A percentile compares a stretch with the other conserved stretches of the same genome.
Conservation (phyloP, 768 basidiomycete species). For the Mycena belliarum region DNA sequence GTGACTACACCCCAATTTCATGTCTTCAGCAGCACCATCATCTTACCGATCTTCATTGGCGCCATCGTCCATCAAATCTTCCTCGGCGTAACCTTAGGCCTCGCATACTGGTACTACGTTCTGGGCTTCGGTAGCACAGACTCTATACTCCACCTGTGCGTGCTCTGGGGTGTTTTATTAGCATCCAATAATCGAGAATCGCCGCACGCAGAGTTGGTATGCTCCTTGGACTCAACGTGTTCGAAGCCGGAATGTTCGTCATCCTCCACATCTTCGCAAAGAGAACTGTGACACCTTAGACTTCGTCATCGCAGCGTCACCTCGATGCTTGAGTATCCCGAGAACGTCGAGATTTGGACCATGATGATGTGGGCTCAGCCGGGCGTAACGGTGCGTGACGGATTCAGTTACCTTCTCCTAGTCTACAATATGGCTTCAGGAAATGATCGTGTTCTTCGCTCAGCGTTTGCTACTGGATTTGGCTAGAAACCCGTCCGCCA, state of each 20-base stretch:
- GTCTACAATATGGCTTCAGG: background rate
- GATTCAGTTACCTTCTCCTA: too few relatives aligned
- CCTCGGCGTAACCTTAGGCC: background rate
- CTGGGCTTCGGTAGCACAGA: background rate
- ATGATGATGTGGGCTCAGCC: background rate
- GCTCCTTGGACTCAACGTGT: background rate
- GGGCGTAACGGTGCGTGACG: background rate
- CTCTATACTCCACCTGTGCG: background rate
- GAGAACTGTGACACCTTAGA: too few relatives aligned
- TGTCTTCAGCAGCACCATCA: background rate
- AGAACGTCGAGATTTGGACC: background rate
- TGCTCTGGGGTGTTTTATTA: background rate
- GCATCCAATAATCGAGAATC: background rate
- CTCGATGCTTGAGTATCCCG: background rate
- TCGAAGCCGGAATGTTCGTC: background rate
- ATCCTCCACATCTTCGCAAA: too few relatives aligned
- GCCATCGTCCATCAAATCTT: background rate
- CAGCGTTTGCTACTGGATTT: background rate
- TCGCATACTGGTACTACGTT: background rate
- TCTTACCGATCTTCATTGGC: background rate
- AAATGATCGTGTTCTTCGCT: background rate
- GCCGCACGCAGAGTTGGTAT: background rate
- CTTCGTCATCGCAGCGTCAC: background rate
- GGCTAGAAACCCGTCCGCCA: background rate
- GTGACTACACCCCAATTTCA: background rate